A percentile compares a stretch with the other conserved stretches of the same genome.
Conservation (phyloP, 306 rosid species). For the Prunus armeniaca region DNA sequence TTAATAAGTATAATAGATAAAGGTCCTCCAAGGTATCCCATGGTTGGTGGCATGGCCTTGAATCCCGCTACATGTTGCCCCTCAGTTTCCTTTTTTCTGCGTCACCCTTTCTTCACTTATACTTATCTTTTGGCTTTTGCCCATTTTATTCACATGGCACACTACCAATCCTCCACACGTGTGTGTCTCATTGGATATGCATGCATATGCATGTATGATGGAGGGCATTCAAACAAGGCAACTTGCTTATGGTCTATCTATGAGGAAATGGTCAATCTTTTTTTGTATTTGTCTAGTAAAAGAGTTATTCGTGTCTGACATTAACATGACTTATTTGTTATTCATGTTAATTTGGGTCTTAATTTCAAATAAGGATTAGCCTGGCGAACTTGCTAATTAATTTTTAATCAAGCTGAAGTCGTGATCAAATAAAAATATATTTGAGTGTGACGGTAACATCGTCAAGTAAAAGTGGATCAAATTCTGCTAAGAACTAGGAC, state of each 20-base stretch:
- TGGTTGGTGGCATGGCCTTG: conserved; percentile 14
- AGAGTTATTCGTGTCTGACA: neutral
- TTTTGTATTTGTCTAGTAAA: neutral
- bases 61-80: neutral
- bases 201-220: neutral
- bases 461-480: too few relatives aligned
- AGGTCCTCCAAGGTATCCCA: neutral
- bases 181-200: neutral
- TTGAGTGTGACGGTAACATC: too few relatives aligned
- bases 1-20: neutral
- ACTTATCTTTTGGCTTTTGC: neutral
- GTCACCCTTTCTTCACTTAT: neutral
- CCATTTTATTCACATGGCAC: neutral
- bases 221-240: neutral
- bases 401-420: too few relatives aligned
- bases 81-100: too few relatives aligned
- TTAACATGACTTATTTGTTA: neutral
- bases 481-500: neutral
- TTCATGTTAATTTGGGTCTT: too few relatives aligned
- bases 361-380: too few relatives aligned
- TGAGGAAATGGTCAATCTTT: too few relatives aligned
- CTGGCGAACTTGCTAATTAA: too few relatives aligned
- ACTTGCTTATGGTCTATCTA: too few relatives aligned
- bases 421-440: too few relatives aligned
- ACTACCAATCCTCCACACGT: neutral